Base-by-base conservation (phyloP, 108 stramenopile species). In the Poteriospumella lacustris region DNA sequence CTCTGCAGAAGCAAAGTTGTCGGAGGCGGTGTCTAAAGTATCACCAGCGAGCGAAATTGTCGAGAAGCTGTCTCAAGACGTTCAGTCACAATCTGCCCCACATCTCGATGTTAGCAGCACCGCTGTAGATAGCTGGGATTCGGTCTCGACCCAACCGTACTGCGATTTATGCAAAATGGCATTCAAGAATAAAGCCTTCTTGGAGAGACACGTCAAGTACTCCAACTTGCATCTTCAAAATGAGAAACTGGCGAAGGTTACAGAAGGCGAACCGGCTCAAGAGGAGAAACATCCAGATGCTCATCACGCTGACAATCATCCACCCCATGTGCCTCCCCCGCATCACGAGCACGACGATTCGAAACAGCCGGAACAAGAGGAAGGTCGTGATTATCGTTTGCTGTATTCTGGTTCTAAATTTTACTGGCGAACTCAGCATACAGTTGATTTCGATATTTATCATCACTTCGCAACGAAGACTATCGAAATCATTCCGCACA, bases 381-480 rank as follows among this genome's bases (percentile, higher is more conserved):
- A 64, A 64, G 60, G 60, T 31, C 28, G 9, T 33, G 33, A 64
- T 64, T 64, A 64, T 33, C 15, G 31, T 19, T 64, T 64, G 36
- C 31, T 64, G 5, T 64, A 64, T 64, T 19, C 60, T 12, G 60
- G 60, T 64, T 64, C 60, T 5, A 64, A 64, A 64, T 64, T 64
- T 19, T 64, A 64, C 36, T 64, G 60, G 60, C 3, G 31, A 33
- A 31, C 12, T 33, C 28, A 33, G 5, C 9, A 19, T 12, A 12
- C 60, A 31, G 60, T 64, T 33, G 60, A 64, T 33, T 64, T 64
- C 36, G 29, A 64, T 64, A 5, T 64, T 33, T 64, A 64, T 64
- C 60, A 64, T 64, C 60, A 64, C 24, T 31, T 64, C 15, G 9
- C 36, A 12, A 5, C 60, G 3, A 3, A 64, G 28, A 34, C 60